These are phyloP conservation scores for Xylariaceae sp. DNA, from an alignment of 2,329 filamentous ascomycete genomes.

Conservation along the genomic window DNA sequence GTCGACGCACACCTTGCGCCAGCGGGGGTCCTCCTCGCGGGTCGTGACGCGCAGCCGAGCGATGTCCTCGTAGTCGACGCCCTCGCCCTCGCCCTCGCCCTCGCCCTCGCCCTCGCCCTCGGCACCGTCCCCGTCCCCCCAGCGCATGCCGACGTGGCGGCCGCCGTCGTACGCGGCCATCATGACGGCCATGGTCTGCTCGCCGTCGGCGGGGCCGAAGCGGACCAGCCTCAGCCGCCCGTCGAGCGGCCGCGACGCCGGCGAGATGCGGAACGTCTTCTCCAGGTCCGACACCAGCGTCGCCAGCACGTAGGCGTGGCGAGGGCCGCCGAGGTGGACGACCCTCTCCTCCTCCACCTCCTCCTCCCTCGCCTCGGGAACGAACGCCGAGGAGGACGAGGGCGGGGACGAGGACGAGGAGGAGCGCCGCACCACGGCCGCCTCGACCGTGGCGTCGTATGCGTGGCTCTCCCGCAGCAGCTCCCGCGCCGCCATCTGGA, in stretches of 20 bases:
- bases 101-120: slow-evolving; percentile 20
- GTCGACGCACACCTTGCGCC: slow-evolving; percentile 87
- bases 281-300: slow-evolving; percentile 77
- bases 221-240: slow-evolving; percentile 64
- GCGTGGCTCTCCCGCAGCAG: slow-evolving; percentile 52
- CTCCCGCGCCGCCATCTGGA: slow-evolving; percentile 75
- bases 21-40: slow-evolving; percentile 59
- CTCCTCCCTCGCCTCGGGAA: slow-evolving; percentile 8
- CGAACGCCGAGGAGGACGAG: neutral
- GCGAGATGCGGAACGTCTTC: slow-evolving; percentile 74
- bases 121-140: slow-evolving; percentile 22
- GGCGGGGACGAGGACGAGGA: neutral
- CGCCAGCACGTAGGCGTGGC: slow-evolving; percentile 70
- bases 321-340: slow-evolving; percentile 27
- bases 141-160: slow-evolving; percentile 44
- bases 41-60: slow-evolving; percentile 61
- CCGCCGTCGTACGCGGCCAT: slow-evolving; percentile 51
- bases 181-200: slow-evolving; percentile 73
- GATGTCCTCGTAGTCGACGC: slow-evolving; percentile 65
- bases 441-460: slow-evolving; percentile 38
- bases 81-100: slow-evolving; percentile 19
- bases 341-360: slow-evolving; percentile 11
- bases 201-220: slow-evolving; percentile 60
- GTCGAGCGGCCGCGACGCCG: slow-evolving; percentile 61
- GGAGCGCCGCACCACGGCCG: neutral